phyloP scores from a whole-genome alignment of 148 eudicot species.

The Fallopia convolvulus region DNA sequence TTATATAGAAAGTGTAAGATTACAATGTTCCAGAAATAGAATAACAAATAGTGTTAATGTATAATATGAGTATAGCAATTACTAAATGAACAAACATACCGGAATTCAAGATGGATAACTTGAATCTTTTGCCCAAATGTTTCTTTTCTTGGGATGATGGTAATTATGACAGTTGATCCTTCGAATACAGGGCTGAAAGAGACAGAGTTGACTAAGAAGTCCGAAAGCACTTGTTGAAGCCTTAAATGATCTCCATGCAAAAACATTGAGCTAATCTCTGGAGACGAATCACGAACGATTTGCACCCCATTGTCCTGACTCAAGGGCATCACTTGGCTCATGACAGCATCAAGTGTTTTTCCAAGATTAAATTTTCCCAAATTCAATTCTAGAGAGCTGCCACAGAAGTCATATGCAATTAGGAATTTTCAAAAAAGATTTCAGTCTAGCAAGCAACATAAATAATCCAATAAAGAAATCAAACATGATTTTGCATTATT shows the following conservation, averaged over 20 bases:
- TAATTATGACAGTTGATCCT: conserved; percentile 50
- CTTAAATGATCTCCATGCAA: conserved; percentile 66
- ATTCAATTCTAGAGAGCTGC: conserved; percentile 64
- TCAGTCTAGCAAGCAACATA: background rate
- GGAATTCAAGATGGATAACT: conserved; percentile 69
- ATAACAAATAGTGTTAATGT: background rate
- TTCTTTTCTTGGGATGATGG: conserved; percentile 46
- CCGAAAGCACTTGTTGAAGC: conserved; percentile 91
- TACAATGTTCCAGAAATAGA: background rate
- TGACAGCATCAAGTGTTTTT: conserved; percentile 60
- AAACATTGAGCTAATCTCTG: conserved; percentile 44
- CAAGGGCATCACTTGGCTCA: conserved; percentile 57
- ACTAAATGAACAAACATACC: conserved; percentile 30
- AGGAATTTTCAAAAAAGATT: background rate
- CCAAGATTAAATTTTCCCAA: conserved; percentile 56
- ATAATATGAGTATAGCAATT: background rate
- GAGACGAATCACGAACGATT: conserved; percentile 43
- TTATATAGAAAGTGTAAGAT: too few relatives aligned
- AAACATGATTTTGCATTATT: too few relatives aligned
- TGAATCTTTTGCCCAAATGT: conserved; percentile 51
- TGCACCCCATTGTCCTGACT: conserved; percentile 64
- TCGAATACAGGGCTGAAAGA: conserved; percentile 54
- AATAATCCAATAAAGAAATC: background rate
- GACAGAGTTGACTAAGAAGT: conserved; percentile 58
- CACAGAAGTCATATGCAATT: conserved; percentile 18